phyloP scores from a whole-genome alignment of 1,284 basidiomycete species.

The Anthracocystis panici-leucophaei region DNA sequence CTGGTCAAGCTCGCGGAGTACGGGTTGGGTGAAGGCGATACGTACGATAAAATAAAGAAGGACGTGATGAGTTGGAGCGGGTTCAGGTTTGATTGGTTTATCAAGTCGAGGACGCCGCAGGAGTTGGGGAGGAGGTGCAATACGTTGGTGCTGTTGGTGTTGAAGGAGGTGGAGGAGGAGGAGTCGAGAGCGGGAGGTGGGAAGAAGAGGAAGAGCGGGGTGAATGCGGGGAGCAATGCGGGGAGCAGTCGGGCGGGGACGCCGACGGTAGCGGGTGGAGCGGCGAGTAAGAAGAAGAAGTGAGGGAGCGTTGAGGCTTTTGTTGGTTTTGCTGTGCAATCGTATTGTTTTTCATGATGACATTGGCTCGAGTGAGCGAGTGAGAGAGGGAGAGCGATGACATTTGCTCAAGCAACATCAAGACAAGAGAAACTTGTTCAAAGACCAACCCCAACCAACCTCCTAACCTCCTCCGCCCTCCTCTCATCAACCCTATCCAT shows the following conservation, averaged over 20 bases:
- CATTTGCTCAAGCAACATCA: not conserved
- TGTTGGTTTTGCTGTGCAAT: constrained; percentile 1
- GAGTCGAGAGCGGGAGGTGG: constrained; percentile 9
- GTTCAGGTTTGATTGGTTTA: constrained; percentile 96
- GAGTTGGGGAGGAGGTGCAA: constrained; percentile 91
- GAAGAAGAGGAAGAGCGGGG: constrained; percentile 23
- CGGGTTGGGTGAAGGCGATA: constrained; percentile 89
- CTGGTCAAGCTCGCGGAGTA: constrained; percentile 91
- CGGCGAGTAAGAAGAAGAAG: constrained; percentile 31
- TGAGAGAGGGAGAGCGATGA: not conserved
- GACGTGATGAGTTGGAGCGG: constrained; percentile 95
- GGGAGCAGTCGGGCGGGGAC: constrained; percentile 33
- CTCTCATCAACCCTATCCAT: constrained; percentile 17
- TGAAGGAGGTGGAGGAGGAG: constrained; percentile 78
- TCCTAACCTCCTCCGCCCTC: not conserved
- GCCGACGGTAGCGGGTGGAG: constrained; percentile 10
- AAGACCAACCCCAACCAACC: constrained; percentile 14
- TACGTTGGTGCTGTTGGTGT: constrained; percentile 88
- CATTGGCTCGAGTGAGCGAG: not conserved
- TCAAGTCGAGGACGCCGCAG: constrained; percentile 91
- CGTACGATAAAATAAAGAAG: constrained; percentile 94
- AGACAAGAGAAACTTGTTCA: not conserved
- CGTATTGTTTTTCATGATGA: not conserved
- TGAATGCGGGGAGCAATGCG: constrained; percentile 32
- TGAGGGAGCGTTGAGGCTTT: constrained; percentile 8